These are phyloP conservation scores for Jaenimonas drosophilae DNA, from an alignment of 208 protist species.

Conservation along the genomic window DNA sequence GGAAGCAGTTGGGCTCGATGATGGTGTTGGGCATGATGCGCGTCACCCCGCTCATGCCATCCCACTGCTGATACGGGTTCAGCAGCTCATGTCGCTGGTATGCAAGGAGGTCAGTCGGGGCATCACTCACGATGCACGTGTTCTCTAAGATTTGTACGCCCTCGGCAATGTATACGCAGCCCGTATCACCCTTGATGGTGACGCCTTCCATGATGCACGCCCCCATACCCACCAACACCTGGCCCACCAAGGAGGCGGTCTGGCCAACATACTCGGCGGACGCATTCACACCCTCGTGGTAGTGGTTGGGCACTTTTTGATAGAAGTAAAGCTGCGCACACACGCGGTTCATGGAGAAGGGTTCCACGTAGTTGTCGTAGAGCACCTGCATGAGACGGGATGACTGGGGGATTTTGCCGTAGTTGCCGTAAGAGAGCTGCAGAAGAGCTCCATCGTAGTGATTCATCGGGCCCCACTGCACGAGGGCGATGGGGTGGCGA, in stretches of 20 bases:
- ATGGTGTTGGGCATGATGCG: conserved; percentile 79
- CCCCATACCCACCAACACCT: conserved; percentile 67
- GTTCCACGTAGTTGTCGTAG: conserved; percentile 86
- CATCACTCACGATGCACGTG: conserved; percentile 82
- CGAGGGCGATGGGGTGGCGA: conserved; percentile 53
- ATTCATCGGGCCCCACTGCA: conserved; percentile 53
- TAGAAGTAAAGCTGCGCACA: conserved; percentile 81
- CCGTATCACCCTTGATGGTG: conserved; percentile 76
- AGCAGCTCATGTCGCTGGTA: conserved; percentile 78
- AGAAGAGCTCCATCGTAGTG: conserved; percentile 58
- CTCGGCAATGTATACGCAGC: conserved; percentile 79
- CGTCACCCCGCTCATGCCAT: conserved; percentile 72
- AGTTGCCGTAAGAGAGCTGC: conserved; percentile 59
- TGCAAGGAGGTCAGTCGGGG: conserved; percentile 63
- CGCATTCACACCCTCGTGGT: conserved; percentile 72
- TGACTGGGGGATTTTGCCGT: conserved; percentile 33
- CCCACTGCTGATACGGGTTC: conserved; percentile 88
- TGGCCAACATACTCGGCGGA: conserved; percentile 78
- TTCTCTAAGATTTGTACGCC: conserved; percentile 84
- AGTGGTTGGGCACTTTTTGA: conserved; percentile 83
- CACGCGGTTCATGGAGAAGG: conserved; percentile 82
- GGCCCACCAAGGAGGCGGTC: conserved; percentile 68
- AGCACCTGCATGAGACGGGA: conserved; percentile 80
- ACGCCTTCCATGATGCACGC: conserved; percentile 81
- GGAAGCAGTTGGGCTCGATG: conserved; percentile 80